Base-by-base conservation (phyloP, 768 basidiomycete genomes). In the Tulasnella calospora region DNA sequence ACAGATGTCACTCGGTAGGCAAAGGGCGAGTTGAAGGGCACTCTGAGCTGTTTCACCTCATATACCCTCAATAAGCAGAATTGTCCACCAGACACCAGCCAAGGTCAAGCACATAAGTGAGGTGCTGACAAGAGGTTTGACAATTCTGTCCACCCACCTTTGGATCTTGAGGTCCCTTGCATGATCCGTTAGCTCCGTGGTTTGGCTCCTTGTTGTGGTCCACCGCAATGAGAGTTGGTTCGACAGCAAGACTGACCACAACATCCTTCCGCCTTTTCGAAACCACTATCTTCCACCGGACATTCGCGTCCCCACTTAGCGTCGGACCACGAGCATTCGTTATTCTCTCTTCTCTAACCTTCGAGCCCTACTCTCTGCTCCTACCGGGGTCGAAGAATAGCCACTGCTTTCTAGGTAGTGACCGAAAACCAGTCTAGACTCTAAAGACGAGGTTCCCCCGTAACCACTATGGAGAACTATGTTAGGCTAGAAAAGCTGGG, bases 401-500 rank as follows among this genome's bases (percentile, higher is more conserved):
- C 17, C 30, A 27, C 13, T 17, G 27, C 61, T 67, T 15, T 7
- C 17, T 23, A 2, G 27, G 33, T 67, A 27, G 61, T 7, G 30
- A 27, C 27, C 27, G 61, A 67, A 67, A 17, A 67, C 15, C 10
- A 35, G 61, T 10, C 33, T 67, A 2, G 21, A 35, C 30, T 10
- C 33, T 67, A 2, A 35, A 30, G 61, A 67, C 23, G 27, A 61
- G n/a, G 23, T 21, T 21, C 9, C 46, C 73, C 9, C n/a, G 46
- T 27, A 3, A 27, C 44, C 3, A 36, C 33, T 33, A 83, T 85
- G 79, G 84, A 83, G 79, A 97, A 97, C 82, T 98, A 98, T 85
- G 92, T 94, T 80, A 98, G 96, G 89, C 90, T 98, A 81, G 96
- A 98, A 87, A 98, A 98, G 92, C 90, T 98, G 82, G 96, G 87